Conservation (phyloP, 2,329 filamentous ascomycete species). For the Colletotrichum agaves region DNA sequence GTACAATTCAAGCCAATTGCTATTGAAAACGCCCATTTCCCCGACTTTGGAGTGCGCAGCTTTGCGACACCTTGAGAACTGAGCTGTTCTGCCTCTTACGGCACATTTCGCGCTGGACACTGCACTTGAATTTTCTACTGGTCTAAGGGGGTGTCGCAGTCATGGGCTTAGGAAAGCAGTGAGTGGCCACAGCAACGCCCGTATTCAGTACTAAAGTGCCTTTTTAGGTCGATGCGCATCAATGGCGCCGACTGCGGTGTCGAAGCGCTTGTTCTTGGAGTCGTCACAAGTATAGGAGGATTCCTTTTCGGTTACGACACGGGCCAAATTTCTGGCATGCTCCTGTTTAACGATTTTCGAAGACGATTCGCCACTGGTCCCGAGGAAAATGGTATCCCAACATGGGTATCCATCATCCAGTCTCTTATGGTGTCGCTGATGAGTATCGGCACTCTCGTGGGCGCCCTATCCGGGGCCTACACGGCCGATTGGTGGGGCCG, state of each 20-base stretch:
- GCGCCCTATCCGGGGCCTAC: constrained; percentile 63
- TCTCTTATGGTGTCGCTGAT: constrained; percentile 67
- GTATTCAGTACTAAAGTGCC: background rate
- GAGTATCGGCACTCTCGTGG: constrained; percentile 66
- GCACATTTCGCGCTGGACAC: background rate
- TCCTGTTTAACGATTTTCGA: constrained; percentile 64
- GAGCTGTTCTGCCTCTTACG: background rate
- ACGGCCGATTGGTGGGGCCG: constrained; percentile 69
- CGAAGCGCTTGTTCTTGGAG: constrained; percentile 57
- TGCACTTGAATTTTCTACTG: background rate
- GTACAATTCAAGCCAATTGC: background rate
- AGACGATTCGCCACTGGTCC: constrained; percentile 62
- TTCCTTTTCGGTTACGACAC: constrained; percentile 74
- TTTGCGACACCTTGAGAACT: background rate
- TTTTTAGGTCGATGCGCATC: constrained; percentile 51
- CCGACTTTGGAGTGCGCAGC: background rate
- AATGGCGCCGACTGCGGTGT: constrained; percentile 55
- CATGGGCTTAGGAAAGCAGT: constrained; percentile 36
- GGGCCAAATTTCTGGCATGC: constrained; percentile 65
- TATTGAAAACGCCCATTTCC: background rate
- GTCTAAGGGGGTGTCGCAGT: background rate
- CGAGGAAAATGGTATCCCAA: constrained; percentile 47
- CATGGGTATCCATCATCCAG: constrained; percentile 55
- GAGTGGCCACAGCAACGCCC: background rate
- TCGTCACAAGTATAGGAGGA: constrained; percentile 67